Base-by-base conservation (phyloP, 164 flowering plant species). In the Liriodendron chinense region DNA sequence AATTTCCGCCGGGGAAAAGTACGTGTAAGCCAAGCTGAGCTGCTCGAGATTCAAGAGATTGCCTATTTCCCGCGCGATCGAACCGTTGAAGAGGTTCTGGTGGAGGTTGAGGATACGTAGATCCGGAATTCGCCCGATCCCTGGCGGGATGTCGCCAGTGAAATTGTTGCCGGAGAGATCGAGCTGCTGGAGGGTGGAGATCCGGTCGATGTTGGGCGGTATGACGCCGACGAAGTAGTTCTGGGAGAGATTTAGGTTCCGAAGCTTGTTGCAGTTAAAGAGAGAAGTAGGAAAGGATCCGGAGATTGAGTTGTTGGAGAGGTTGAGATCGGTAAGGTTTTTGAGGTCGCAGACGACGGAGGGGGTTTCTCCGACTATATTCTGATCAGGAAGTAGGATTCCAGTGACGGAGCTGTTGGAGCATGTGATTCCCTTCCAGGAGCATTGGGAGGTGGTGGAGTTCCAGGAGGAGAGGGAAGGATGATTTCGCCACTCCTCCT, bases 61-160 rank as follows among this genome's bases (percentile, higher is more conserved):
- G 0, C 93, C 92, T 1, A 92, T 89, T 50, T 88, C 92, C 21
- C 66, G 63, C 1, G 98, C 93, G 65, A 86, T 77, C 1, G 85
- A 80, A 0, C 93, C 93, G 23, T 90, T 83, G 71, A 92, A 86
- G 71, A 68, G 68, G 49, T 89, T 94, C 7, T 47, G 53, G 56
- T 78, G 20, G 7, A 93, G 77, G 1, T 12, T 0, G 64, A 94
- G 71, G 0, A 1, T 47, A 28, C 48, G 56, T 68, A 95, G 50
- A 57, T 68, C 79, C 10, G 82, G 7, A 2, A 93, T 67, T 2
- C 76, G 50, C 1, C 91, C 92, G 7, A 93, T 80, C 1, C 80
- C 71, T 8, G 82, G 72, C 0, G 98, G 98, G 34, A 95, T 86
- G 70, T 89, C 83, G 18, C 96, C 95, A 43, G 92, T 59, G 86